Evolutionary conservation across 2,329 filamentous ascomycete genomes (phyloP).

Genomic region (Apiospora koreana): DNA sequence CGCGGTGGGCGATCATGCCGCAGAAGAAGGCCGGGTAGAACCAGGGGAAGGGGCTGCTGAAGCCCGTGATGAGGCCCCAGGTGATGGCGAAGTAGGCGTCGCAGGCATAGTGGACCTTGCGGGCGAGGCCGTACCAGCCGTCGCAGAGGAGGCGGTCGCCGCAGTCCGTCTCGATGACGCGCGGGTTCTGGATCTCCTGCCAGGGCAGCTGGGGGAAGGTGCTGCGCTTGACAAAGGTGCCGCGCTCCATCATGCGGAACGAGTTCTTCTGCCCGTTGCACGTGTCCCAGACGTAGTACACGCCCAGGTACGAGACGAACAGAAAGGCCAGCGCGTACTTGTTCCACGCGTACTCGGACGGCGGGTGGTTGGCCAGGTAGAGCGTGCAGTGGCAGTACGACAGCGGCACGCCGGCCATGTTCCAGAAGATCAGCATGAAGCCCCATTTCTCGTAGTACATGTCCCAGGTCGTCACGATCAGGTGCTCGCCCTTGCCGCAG

Average conservation of each 20-base stretch:
- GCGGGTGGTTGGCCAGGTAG: conserved; percentile 82
- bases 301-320: conserved; percentile 73
- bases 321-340: conserved; percentile 64
- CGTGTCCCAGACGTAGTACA: conserved; percentile 92
- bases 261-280: conserved; percentile 93
- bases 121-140: conserved; percentile 78
- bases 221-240: conserved; percentile 68
- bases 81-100: conserved; percentile 51
- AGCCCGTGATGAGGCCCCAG: conserved; percentile 55
- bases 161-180: conserved; percentile 70
- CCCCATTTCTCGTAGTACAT: conserved; percentile 98
- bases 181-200: conserved; percentile 79
- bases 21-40: conserved; percentile 85
- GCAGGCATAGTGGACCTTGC: conserved; percentile 59
- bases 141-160: conserved; percentile 80
- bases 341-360: conserved; percentile 77
- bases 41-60: conserved; percentile 78
- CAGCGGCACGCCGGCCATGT: conserved; percentile 85
- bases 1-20: conserved; percentile 78
- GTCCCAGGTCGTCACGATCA: conserved; percentile 89
- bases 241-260: conserved; percentile 79
- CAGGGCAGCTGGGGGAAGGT: conserved; percentile 91
- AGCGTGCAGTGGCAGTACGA: conserved; percentile 94
- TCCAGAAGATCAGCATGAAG: conserved; percentile 99
- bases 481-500: conserved; percentile 88